Conservation (phyloP, 2,329 filamentous ascomycete genomes). For the Aureobasidium leucospermi region DNA sequence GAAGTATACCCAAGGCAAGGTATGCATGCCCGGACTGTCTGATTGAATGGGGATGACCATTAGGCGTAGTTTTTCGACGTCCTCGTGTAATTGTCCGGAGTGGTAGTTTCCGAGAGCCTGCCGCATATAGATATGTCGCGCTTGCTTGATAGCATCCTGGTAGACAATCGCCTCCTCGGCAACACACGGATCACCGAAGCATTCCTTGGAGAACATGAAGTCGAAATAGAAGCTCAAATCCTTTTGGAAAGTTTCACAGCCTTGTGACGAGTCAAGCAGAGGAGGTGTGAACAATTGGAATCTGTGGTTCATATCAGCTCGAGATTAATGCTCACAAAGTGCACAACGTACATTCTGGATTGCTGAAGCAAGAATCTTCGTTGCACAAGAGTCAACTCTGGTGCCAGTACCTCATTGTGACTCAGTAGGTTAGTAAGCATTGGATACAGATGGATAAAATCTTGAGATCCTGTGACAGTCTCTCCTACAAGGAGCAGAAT, state of each 20-base stretch:
- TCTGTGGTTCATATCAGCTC: not conserved
- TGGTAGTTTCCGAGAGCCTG: not conserved
- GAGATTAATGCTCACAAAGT: too few relatives aligned
- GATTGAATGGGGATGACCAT: constrained; percentile 25
- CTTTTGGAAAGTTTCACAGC: constrained; percentile 1
- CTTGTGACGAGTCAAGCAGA: constrained; percentile 6
- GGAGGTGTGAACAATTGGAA: constrained; percentile 14
- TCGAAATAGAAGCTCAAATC: constrained; percentile 9
- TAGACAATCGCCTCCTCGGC: not conserved
- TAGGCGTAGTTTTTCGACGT: constrained; percentile 27
- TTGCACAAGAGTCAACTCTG: constrained; percentile 16
- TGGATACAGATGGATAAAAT: constrained; percentile 31
- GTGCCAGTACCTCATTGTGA: not conserved
- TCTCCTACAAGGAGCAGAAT: constrained; percentile 35
- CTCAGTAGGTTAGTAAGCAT: constrained; percentile 29
- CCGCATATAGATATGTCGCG: not conserved
- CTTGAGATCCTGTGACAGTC: constrained; percentile 34
- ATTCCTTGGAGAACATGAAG: not conserved
- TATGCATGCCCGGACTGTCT: constrained; percentile 28
- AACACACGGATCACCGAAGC: not conserved
- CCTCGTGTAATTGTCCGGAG: not conserved
- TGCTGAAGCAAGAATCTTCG: constrained; percentile 28
- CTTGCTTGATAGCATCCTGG: constrained; percentile 16
- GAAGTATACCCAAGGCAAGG: constrained; percentile 37
- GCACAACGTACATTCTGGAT: constrained; percentile 24